These are phyloP conservation scores for Fusarium subtropicale DNA, from an alignment of 2,329 filamentous ascomycete genomes.

Conservation along the genomic window DNA sequence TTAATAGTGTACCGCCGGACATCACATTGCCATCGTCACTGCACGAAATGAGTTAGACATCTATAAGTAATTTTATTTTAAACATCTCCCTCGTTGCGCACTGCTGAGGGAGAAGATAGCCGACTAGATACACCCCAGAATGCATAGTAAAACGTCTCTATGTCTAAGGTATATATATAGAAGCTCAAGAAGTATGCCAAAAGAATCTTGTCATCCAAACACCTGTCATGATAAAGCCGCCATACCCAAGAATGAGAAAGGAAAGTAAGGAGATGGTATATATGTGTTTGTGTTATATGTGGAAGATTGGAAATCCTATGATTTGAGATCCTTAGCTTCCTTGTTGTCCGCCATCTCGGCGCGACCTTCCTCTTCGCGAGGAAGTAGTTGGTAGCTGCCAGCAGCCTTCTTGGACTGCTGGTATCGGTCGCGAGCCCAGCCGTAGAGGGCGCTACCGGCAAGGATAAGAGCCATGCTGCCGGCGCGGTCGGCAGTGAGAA, in stretches of 20 bases:
- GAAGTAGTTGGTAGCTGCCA: slow-evolving; percentile 42
- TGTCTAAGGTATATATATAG: slow-evolving; percentile 38
- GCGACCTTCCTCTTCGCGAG: slow-evolving; percentile 37
- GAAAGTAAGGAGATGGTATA: slow-evolving; percentile 25
- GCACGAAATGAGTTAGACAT: neutral
- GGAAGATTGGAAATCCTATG: slow-evolving; percentile 7
- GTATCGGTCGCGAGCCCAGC: slow-evolving; percentile 45
- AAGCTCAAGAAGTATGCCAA: slow-evolving; percentile 21
- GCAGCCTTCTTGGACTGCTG: slow-evolving; percentile 43
- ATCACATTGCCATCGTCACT: neutral
- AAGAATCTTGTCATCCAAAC: slow-evolving; percentile 29
- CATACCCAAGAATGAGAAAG: slow-evolving; percentile 26
- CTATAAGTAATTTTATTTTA: slow-evolving; percentile 13
- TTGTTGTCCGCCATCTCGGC: slow-evolving; percentile 34
- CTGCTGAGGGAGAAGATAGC: slow-evolving; percentile 26
- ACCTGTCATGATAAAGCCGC: slow-evolving; percentile 33
- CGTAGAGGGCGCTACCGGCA: slow-evolving; percentile 43
- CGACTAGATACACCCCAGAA: slow-evolving; percentile 25
- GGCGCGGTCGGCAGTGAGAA: slow-evolving; percentile 43
- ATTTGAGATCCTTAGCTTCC: slow-evolving; percentile 31
- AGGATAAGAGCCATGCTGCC: slow-evolving; percentile 46
- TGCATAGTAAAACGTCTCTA: slow-evolving; percentile 36
- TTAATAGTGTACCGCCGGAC: neutral
- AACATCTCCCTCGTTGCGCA: slow-evolving; percentile 29
- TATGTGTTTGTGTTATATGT: slow-evolving; percentile 8